Conservation (phyloP, 495 filamentous ascomycete species). For the Xanthoparmelia taractica region DNA sequence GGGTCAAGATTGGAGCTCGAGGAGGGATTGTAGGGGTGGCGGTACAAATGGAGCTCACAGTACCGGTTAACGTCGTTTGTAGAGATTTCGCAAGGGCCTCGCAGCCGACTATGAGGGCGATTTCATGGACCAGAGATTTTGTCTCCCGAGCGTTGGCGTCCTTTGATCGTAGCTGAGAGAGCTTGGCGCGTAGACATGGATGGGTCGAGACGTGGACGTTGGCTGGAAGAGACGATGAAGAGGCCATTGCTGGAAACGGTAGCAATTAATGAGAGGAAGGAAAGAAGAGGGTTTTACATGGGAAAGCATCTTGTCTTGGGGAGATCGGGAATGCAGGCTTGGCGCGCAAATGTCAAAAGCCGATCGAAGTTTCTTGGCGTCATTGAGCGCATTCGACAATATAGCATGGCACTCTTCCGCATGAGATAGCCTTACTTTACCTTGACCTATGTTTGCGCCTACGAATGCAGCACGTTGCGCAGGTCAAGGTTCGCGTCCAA, state of each 20-base stretch:
- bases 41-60: conserved; percentile 20
- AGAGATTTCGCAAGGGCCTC: conserved; percentile 69
- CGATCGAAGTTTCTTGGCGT: too few relatives aligned
- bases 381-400: too few relatives aligned
- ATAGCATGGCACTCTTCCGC: too few relatives aligned
- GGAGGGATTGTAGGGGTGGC: not conserved
- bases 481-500: not conserved
- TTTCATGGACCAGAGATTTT: conserved; percentile 75
- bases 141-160: conserved; percentile 65
- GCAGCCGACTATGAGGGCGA: conserved; percentile 70
- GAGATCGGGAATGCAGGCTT: not conserved
- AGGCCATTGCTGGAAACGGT: conserved; percentile 14
- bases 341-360: too few relatives aligned
- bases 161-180: conserved; percentile 75
- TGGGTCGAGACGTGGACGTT: conserved; percentile 81
- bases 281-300: not conserved
- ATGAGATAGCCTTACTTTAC: too few relatives aligned
- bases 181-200: conserved; percentile 79
- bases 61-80: conserved; percentile 41
- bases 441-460: too few relatives aligned
- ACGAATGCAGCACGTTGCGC: not conserved
- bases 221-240: conserved; percentile 42
- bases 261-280: not conserved
- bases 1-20: not conserved
- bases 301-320: not conserved